These are phyloP conservation scores for Pseudodiploospora longispora DNA, from an alignment of 2,329 filamentous ascomycete genomes.

Conservation along the genomic window DNA sequence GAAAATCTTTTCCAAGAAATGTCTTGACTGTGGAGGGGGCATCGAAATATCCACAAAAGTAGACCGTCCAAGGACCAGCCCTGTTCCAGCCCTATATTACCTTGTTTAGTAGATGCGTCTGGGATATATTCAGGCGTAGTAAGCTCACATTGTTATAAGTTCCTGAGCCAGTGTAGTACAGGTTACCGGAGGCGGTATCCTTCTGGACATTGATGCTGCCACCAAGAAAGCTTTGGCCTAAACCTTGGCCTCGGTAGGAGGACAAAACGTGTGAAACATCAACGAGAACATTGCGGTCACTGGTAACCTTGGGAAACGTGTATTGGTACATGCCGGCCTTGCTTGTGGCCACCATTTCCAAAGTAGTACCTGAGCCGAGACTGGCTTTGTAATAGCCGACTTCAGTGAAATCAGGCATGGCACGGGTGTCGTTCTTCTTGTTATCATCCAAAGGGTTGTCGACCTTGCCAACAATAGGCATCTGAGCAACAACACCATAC, in stretches of 20 bases:
- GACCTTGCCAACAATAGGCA: conserved; percentile 44
- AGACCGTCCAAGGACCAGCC: conserved; percentile 53
- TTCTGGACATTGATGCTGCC: conserved; percentile 46
- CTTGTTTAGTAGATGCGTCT: background rate
- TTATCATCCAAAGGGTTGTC: conserved; percentile 47
- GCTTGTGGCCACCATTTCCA: conserved; percentile 48
- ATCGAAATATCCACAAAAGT: conserved; percentile 56
- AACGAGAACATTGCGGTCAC: conserved; percentile 43
- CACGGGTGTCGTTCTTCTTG: conserved; percentile 47
- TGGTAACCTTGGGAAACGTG: conserved; percentile 38
- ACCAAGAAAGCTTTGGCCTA: conserved; percentile 55
- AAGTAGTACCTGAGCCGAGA: conserved; percentile 45
- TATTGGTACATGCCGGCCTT: conserved; percentile 56
- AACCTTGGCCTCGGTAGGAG: conserved; percentile 50
- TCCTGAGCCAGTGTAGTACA: conserved; percentile 51
- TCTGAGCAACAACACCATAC: conserved; percentile 57
- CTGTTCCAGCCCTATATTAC: conserved; percentile 49
- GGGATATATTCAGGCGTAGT: too few species aligned
- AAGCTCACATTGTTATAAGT: conserved; percentile 51
- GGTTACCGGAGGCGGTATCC: conserved; percentile 25
- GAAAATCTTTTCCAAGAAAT: conserved; percentile 30
- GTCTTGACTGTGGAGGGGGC: conserved; percentile 34
- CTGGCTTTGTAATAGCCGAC: conserved; percentile 55
- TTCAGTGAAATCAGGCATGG: conserved; percentile 39
- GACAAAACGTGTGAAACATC: conserved; percentile 60